These are phyloP conservation scores for Lathyrus aphaca DNA, from an alignment of 306 rosid species.

Conservation along the genomic window DNA sequence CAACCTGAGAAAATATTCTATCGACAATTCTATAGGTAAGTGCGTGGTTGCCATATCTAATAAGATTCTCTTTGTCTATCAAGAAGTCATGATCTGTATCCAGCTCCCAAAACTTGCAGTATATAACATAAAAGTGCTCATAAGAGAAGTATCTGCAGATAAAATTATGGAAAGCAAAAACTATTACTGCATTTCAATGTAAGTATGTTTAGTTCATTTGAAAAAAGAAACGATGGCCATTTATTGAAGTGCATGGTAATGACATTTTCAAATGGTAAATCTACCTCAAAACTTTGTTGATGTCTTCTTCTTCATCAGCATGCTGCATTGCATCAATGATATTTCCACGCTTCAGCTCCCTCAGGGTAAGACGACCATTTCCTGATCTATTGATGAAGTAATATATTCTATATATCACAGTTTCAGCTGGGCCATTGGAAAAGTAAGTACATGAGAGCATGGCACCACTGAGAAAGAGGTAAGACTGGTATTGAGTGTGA, in stretches of 20 bases:
- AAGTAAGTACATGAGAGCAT: constrained; percentile 40
- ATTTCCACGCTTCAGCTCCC: constrained; percentile 96
- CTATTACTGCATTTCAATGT: constrained; percentile 17
- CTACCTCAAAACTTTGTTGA: constrained; percentile 97
- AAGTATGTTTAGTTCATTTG: constrained; percentile 20
- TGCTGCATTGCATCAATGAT: constrained; percentile 98
- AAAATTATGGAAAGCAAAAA: constrained; percentile 17
- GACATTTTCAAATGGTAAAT: constrained; percentile 26
- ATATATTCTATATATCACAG: constrained; percentile 97
- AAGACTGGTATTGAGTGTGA: constrained; percentile 2
- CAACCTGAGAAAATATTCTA: constrained; percentile 98
- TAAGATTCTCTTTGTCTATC: constrained; percentile 96
- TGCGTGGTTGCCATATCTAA: constrained; percentile 98
- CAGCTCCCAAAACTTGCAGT: constrained; percentile 99
- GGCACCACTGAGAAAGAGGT: constrained; percentile 9
- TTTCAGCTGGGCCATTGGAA: constrained; percentile 90
- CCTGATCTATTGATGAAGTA: constrained; percentile 95
- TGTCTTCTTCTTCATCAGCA: constrained; percentile 99
- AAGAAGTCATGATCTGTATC: constrained; percentile 96
- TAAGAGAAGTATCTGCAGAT: constrained; percentile 86
- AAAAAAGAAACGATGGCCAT: constrained; percentile 25
- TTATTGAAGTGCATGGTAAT: constrained; percentile 27
- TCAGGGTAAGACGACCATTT: constrained; percentile 82
- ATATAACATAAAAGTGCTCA: constrained; percentile 96
- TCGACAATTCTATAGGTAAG: constrained; percentile 98